phyloP scores from a whole-genome alignment of 352 stramenopile species.

The Hyaloperonospora arabidopsidis region DNA sequence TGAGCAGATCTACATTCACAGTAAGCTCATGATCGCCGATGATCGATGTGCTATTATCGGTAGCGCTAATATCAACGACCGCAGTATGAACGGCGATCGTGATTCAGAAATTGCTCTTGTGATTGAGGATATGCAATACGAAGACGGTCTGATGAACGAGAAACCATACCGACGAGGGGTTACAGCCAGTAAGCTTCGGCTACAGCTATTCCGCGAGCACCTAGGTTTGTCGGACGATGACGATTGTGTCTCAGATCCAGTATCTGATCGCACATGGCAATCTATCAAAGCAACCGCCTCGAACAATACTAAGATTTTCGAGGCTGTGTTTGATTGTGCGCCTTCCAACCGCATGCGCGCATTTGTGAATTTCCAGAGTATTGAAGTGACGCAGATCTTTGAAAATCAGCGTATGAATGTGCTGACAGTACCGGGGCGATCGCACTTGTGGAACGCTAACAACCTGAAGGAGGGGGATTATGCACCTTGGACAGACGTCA shows the following conservation, averaged over 20 bases:
- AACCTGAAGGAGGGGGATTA: slow-evolving; percentile 82
- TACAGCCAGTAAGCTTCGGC: slow-evolving; percentile 51
- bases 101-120: slow-evolving; percentile 83
- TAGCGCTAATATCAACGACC: slow-evolving; percentile 94
- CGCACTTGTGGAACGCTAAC: slow-evolving; percentile 62
- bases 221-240: slow-evolving; percentile 61
- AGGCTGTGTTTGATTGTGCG: slow-evolving; percentile 76
- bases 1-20: slow-evolving; percentile 91
- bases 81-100: slow-evolving; percentile 88
- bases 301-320: slow-evolving; percentile 74
- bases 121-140: slow-evolving; percentile 78
- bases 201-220: slow-evolving; percentile 80
- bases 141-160: slow-evolving; percentile 71
- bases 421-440: slow-evolving; percentile 48
- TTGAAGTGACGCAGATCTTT: slow-evolving; percentile 79
- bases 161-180: slow-evolving; percentile 55
- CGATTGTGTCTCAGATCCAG: slow-evolving; percentile 44
- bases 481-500: slow-evolving; percentile 79
- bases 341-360: slow-evolving; percentile 73
- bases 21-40: slow-evolving; percentile 86
- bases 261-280: slow-evolving; percentile 55
- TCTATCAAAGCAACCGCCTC: slow-evolving; percentile 44
- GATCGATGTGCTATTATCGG: slow-evolving; percentile 88
- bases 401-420: slow-evolving; percentile 85
- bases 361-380: slow-evolving; percentile 70